A percentile compares a stretch with the other conserved stretches of the same genome.
These are phyloP conservation scores for Pogostemon cablin DNA, from an alignment of 257 asterid genomes.

Conservation along the genomic window DNA sequence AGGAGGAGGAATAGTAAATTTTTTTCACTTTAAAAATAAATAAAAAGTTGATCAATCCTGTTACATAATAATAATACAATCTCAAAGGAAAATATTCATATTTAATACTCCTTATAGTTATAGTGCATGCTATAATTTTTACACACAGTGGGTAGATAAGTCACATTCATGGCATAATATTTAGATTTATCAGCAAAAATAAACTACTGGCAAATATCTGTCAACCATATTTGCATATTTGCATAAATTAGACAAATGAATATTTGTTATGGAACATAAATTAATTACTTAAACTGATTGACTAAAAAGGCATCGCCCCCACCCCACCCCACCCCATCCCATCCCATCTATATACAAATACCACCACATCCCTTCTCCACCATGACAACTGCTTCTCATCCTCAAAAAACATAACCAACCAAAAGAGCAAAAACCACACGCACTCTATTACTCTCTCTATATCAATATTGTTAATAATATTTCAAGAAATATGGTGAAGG, in stretches of 20 bases:
- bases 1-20: no score
- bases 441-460: not conserved
- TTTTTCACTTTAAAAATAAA: no score
- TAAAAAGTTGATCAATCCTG: no score
- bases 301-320: slow-evolving; percentile 31
- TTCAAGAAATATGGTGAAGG: slow-evolving; percentile 59
- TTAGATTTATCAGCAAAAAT: slow-evolving; percentile 15
- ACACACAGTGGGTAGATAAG: slow-evolving; percentile 24
- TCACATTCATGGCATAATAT: slow-evolving; percentile 39
- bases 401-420: slow-evolving; percentile 8
- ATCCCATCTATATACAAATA: slow-evolving; percentile 41
- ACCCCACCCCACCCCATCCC: not conserved
- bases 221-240: slow-evolving; percentile 50
- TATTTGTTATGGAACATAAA: slow-evolving; percentile 12
- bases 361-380: slow-evolving; percentile 19
- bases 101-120: not conserved
- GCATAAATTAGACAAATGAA: not conserved
- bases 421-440: not conserved
- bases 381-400: slow-evolving; percentile 29
- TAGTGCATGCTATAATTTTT: not conserved
- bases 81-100: not conserved
- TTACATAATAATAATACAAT: no score
- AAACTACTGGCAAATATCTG: slow-evolving; percentile 60
- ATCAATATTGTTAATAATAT: not conserved
- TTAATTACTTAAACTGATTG: slow-evolving; percentile 29